A percentile compares a stretch with the other conserved stretches of the same genome.
Evolutionary conservation across 352 stramenopile species (phyloP).

Genomic region (Pythium folliculosum): DNA sequence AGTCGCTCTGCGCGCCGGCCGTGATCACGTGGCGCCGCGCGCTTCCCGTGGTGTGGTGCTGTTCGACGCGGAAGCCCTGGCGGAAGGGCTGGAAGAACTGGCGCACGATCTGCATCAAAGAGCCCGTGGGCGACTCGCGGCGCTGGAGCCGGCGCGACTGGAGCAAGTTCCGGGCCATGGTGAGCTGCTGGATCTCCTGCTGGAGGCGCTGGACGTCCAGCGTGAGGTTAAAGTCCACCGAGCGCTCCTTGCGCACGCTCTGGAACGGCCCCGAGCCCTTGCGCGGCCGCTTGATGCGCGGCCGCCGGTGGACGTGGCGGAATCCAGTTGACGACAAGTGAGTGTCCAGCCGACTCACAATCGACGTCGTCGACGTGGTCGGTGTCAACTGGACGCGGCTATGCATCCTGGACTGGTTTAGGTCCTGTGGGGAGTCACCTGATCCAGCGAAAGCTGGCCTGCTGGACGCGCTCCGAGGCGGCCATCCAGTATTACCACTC

Average conservation of each 20-base stretch:
- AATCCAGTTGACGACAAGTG: background rate
- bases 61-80: constrained; percentile 22
- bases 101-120: constrained; percentile 23
- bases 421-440: too few species aligned
- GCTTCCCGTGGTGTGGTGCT: background rate
- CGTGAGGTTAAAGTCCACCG: constrained; percentile 48
- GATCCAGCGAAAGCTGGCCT: too few species aligned
- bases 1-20: constrained; percentile 35
- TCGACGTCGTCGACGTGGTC: background rate
- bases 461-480: too few species aligned
- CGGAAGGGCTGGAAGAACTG: constrained; percentile 23
- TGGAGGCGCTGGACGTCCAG: constrained; percentile 44
- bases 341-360: background rate
- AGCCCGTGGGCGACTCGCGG: constrained; percentile 20
- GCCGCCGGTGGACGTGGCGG: constrained; percentile 4
- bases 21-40: constrained; percentile 14
- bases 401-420: too few species aligned
- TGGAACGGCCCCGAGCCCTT: constrained; percentile 38
- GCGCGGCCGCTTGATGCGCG: constrained; percentile 21
- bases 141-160: constrained; percentile 9
- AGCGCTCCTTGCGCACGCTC: constrained; percentile 38
- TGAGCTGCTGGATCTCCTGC: constrained; percentile 40
- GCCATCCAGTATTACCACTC: too few species aligned
- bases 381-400: background rate
- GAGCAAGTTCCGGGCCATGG: constrained; percentile 25